phyloP scores from a whole-genome alignment of 2,329 filamentous ascomycete genomes.

The Biscogniauxia mediterranea region DNA sequence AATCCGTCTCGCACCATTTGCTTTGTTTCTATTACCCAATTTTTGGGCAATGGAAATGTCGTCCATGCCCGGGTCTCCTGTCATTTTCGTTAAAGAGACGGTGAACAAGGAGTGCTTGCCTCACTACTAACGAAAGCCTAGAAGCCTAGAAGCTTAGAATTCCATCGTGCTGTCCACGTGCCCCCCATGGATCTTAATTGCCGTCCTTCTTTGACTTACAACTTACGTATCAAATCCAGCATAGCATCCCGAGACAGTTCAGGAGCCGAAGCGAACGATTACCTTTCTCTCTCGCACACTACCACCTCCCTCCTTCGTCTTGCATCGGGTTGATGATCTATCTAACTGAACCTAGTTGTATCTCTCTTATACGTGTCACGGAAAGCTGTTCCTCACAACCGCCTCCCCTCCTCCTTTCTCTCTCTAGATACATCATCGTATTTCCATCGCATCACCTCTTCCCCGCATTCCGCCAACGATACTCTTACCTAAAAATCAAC shows the following conservation, averaged over 20 bases:
- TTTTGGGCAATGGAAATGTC: slow-evolving; percentile 29
- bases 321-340: background rate
- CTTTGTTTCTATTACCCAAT: slow-evolving; percentile 52
- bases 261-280: background rate
- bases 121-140: background rate
- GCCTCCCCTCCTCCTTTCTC: too few species aligned
- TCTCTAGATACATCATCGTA: background rate
- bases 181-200: background rate
- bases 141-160: background rate
- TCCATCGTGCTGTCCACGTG: background rate
- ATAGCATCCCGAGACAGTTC: background rate
- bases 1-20: slow-evolving; percentile 33
- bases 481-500: slow-evolving; percentile 46
- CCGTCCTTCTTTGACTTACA: background rate
- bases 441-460: slow-evolving; percentile 30
- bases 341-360: too few species aligned
- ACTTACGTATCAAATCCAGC: background rate
- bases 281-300: background rate
- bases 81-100: background rate
- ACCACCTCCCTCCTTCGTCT: background rate
- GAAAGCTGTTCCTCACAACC: too few species aligned
- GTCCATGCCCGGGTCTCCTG: slow-evolving; percentile 15
- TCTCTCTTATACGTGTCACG: background rate
- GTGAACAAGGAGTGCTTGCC: background rate
- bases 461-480: slow-evolving; percentile 41